A percentile compares a stretch with the other conserved stretches of the same genome.
Evolutionary conservation across 306 rosid species (phyloP).

Genomic region (Astragalus membranaceus): DNA sequence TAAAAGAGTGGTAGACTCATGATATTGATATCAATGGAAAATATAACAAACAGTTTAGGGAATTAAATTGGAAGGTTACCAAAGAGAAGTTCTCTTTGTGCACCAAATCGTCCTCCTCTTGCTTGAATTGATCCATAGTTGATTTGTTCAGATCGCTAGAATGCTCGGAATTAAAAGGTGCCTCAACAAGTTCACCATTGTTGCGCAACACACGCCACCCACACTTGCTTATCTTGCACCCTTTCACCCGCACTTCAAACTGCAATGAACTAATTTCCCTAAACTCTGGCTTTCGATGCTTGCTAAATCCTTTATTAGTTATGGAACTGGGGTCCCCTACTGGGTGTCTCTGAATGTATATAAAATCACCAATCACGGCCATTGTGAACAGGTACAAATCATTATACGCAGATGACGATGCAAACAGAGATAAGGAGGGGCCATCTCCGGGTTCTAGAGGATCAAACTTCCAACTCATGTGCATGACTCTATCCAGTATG

Average conservation of each 20-base stretch:
- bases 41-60: neutral
- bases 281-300: constrained; percentile 5
- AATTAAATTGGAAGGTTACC: neutral
- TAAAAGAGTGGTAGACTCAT: neutral
- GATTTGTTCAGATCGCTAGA: neutral
- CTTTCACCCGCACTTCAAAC: neutral
- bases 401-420: neutral
- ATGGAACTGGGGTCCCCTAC: no score
- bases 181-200: neutral
- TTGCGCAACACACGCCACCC: neutral
- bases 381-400: neutral
- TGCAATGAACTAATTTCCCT: neutral
- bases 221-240: neutral
- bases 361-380: neutral
- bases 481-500: neutral
- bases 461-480: neutral
- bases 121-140: neutral
- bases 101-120: neutral
- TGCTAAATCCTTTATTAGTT: neutral
- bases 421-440: neutral
- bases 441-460: neutral
- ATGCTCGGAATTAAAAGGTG: neutral
- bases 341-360: neutral
- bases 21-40: no score
- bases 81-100: neutral